Percentiles rank a stretch among this genome's conserved stretches.
Evolutionary conservation across 1,284 basidiomycete genomes (phyloP).

Genomic region (Tylopilus sp.): DNA sequence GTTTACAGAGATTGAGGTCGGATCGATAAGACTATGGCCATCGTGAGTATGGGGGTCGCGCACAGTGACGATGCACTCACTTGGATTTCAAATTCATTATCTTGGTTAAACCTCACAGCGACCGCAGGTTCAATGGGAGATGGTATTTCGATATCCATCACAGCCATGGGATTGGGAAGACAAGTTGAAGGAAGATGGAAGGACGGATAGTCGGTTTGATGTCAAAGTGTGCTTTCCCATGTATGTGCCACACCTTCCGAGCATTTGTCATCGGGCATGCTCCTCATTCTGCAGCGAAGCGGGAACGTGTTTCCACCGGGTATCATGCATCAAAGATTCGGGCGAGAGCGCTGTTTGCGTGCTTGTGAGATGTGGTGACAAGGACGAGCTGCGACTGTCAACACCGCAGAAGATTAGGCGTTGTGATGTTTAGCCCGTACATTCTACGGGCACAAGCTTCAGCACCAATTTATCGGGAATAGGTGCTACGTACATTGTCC

Average conservation of each 20-base stretch:
- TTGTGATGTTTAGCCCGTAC: no score
- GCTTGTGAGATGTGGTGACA: no score
- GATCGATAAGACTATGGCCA: slow-evolving; percentile 37
- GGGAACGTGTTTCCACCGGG: no score
- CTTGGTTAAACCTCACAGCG: slow-evolving; percentile 31
- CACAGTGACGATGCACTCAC: slow-evolving; percentile 26
- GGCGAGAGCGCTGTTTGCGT: neutral
- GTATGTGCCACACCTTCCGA: slow-evolving; percentile 38
- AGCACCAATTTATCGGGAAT: neutral
- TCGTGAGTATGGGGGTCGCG: neutral
- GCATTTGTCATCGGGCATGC: slow-evolving; percentile 39
- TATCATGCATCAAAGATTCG: neutral
- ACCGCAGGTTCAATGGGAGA: slow-evolving; percentile 43
- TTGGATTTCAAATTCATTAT: slow-evolving; percentile 27
- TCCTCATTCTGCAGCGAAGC: no score
- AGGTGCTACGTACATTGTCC: slow-evolving; percentile 49
- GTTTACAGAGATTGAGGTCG: slow-evolving; percentile 59
- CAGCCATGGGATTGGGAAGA: slow-evolving; percentile 13
- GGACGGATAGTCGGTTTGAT: slow-evolving; percentile 29
- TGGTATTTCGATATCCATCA: slow-evolving; percentile 46
- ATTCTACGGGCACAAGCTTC: slow-evolving; percentile 15
- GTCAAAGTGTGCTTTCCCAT: slow-evolving; percentile 16
- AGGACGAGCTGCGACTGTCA: neutral
- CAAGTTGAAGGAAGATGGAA: slow-evolving; percentile 2
- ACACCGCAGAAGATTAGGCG: no score